A percentile compares a stretch with the other conserved stretches of the same genome.
These are phyloP conservation scores for Botrytis paeoniae DNA, from an alignment of 2,329 filamentous ascomycete species.

Conservation along the genomic window DNA sequence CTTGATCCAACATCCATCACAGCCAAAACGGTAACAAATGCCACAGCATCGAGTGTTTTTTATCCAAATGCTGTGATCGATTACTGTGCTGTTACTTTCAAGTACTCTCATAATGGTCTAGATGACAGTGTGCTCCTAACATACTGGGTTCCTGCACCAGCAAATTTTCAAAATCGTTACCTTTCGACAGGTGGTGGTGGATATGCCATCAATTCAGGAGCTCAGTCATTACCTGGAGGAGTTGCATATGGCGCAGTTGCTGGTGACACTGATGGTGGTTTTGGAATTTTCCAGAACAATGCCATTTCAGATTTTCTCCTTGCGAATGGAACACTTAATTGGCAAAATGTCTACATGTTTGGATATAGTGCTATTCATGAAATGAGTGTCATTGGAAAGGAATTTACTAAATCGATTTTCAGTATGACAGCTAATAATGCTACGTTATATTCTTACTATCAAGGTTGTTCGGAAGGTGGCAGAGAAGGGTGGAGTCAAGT, in stretches of 20 bases:
- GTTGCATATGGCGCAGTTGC: slow-evolving; percentile 47
- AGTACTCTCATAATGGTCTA: slow-evolving; percentile 45
- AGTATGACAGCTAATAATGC: slow-evolving; percentile 25
- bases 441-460: slow-evolving; percentile 25
- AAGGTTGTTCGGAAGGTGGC: slow-evolving; percentile 38
- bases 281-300: slow-evolving; percentile 45
- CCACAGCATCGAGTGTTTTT: slow-evolving; percentile 33
- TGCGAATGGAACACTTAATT: slow-evolving; percentile 39
- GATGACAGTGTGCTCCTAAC: slow-evolving; percentile 40
- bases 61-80: slow-evolving; percentile 38
- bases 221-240: slow-evolving; percentile 40
- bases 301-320: slow-evolving; percentile 41
- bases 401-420: slow-evolving; percentile 44
- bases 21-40: slow-evolving; percentile 39
- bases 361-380: slow-evolving; percentile 42
- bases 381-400: slow-evolving; percentile 43
- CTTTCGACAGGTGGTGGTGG: slow-evolving; percentile 48
- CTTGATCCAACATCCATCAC: slow-evolving; percentile 40
- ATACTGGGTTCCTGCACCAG: slow-evolving; percentile 45
- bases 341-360: slow-evolving; percentile 38
- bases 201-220: slow-evolving; percentile 43
- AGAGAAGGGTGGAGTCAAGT: slow-evolving; percentile 48
- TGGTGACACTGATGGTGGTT: slow-evolving; percentile 50
- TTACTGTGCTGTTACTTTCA: slow-evolving; percentile 48
- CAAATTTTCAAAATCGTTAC: slow-evolving; percentile 46